A percentile compares a stretch with the other conserved stretches of the same genome.
These are phyloP conservation scores for Synchytrium microbalum DNA, from an alignment of 371 early-diverging fungal species.

Conservation along the genomic window DNA sequence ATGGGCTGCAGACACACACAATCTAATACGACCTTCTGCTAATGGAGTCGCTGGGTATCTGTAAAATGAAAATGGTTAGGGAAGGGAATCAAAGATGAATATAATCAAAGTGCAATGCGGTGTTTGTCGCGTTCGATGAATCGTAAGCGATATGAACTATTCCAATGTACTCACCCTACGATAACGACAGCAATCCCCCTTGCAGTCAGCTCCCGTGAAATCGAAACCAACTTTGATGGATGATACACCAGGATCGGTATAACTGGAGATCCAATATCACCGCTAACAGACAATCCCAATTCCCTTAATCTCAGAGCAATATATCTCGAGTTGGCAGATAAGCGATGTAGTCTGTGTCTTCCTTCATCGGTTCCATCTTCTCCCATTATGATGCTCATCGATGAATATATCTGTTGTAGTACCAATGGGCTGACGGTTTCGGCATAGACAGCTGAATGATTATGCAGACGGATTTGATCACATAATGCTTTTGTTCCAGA, in stretches of 20 bases:
- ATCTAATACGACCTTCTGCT: conserved; percentile 78
- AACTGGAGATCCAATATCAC: conserved; percentile 74
- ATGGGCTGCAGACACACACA: conserved; percentile 90
- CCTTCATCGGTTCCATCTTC: conserved; percentile 68
- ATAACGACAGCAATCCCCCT: conserved; percentile 89
- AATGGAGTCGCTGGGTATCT: conserved; percentile 72
- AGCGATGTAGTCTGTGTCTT: conserved; percentile 56
- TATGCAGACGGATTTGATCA: conserved; percentile 62
- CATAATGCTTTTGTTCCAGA: conserved; percentile 59
- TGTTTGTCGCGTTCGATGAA: no score
- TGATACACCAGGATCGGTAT: conserved; percentile 85
- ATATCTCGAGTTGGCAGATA: conserved; percentile 75
- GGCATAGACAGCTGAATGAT: conserved; percentile 74
- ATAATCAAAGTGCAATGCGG: no score
- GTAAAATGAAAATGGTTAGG: no score
- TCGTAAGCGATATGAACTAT: background rate
- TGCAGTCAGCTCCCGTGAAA: conserved; percentile 75
- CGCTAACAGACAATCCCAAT: conserved; percentile 83
- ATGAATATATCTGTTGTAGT: conserved; percentile 72
- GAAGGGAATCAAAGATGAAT: no score
- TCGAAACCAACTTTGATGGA: conserved; percentile 90
- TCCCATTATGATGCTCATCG: conserved; percentile 73
- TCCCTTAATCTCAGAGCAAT: conserved; percentile 63
- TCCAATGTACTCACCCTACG: conserved; percentile 74
- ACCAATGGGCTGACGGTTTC: conserved; percentile 86